Percentiles rank a stretch among this genome's conserved stretches.
Conservation (phyloP, 768 basidiomycete species). For the Xerocomellus amylosporus region DNA sequence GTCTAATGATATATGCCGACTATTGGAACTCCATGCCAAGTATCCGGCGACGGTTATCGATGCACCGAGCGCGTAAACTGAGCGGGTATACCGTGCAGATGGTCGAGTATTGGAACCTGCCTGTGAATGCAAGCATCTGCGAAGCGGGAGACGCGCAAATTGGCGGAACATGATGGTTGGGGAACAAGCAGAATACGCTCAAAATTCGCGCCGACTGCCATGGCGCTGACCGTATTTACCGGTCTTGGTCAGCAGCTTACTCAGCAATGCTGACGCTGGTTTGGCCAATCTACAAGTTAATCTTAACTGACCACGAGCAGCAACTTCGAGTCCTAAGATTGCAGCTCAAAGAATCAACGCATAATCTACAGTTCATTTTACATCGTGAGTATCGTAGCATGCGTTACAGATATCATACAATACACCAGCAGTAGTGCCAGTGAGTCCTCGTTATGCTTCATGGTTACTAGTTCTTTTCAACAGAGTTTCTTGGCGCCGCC, state of each 20-base stretch:
- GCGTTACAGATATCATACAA: constrained; percentile 22
- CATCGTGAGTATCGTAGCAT: constrained; percentile 1
- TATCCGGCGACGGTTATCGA: constrained; percentile 46
- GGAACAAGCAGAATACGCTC: neutral
- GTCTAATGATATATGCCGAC: constrained; percentile 48
- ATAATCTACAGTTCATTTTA: constrained; percentile 14
- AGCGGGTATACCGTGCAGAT: constrained; percentile 27
- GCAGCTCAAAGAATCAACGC: neutral
- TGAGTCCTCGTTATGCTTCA: constrained; percentile 8
- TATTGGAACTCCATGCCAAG: constrained; percentile 40
- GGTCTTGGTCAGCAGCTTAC: constrained; percentile 27
- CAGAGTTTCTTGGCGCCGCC: constrained; percentile 16
- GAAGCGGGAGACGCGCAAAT: constrained; percentile 50
- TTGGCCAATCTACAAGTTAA: too few relatives aligned
- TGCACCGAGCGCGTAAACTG: constrained; percentile 40
- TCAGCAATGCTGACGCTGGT: constrained; percentile 3
- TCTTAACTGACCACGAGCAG: too few relatives aligned
- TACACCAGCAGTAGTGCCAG: constrained; percentile 4
- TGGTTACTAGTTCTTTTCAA: constrained; percentile 7
- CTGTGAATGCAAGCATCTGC: constrained; percentile 51
- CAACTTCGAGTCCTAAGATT: neutral
- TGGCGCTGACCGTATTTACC: neutral
- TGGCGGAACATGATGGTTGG: constrained; percentile 49
- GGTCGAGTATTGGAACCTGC: constrained; percentile 19
- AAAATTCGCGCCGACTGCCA: constrained; percentile 29